Percentiles rank a stretch among this genome's conserved stretches.
These are phyloP conservation scores for Mycena rebaudengoi DNA, from an alignment of 768 basidiomycete genomes.

Conservation along the genomic window DNA sequence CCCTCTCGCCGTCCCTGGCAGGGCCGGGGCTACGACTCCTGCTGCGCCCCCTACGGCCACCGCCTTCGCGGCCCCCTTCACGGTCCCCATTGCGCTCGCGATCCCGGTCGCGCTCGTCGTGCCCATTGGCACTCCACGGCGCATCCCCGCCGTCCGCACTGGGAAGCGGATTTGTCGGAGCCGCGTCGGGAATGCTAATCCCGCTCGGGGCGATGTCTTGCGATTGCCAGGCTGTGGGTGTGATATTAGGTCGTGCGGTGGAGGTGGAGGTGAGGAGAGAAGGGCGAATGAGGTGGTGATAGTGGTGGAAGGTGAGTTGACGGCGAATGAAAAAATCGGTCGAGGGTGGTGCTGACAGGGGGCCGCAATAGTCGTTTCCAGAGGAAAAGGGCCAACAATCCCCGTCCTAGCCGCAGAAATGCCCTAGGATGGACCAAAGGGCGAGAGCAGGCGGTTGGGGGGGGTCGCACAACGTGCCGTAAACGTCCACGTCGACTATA, in stretches of 20 bases:
- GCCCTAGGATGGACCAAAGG: too few species aligned
- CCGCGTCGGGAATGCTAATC: conserved; percentile 74
- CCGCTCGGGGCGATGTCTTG: conserved; percentile 81
- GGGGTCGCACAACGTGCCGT: too few species aligned
- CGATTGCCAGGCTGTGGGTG: conserved; percentile 79
- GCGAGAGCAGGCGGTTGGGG: too few species aligned
- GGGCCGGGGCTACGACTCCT: conserved; percentile 84
- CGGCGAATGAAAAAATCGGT: background rate
- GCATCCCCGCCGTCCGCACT: conserved; percentile 61
- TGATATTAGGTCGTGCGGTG: conserved; percentile 25
- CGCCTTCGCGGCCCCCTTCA: background rate
- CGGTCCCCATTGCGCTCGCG: conserved; percentile 51
- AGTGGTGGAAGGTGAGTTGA: background rate
- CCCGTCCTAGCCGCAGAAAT: too few species aligned
- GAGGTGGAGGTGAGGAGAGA: background rate
- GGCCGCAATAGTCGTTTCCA: background rate
- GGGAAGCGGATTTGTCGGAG: conserved; percentile 44
- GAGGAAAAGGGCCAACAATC: background rate
- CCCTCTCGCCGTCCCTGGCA: conserved; percentile 60
- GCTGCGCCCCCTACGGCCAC: conserved; percentile 62
- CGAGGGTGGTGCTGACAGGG: background rate
- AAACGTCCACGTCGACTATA: too few species aligned
- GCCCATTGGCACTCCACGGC: conserved; percentile 54
- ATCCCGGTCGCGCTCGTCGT: conserved; percentile 50
- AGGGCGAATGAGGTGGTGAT: background rate